Base-by-base conservation (phyloP, 2,329 filamentous ascomycete species). In the Albifimbria verrucaria region DNA sequence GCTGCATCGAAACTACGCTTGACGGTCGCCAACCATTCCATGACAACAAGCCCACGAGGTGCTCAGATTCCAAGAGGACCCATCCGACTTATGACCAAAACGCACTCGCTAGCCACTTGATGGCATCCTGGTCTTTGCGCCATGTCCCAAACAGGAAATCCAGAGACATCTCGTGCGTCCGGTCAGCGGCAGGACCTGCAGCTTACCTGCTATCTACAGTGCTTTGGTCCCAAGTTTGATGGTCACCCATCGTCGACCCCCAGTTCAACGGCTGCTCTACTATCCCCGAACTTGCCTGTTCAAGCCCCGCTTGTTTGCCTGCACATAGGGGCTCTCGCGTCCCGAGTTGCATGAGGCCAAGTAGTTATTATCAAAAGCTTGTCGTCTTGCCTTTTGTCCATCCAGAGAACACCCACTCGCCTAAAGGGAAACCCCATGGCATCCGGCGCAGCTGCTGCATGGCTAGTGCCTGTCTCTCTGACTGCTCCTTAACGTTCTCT, bases 101-200 rank as follows among this genome's bases (percentile, higher is more conserved):
- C n/a, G n/a, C n/a, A n/a, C n/a, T n/a, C n/a, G n/a, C n/a, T n/a
- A n/a, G n/a, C n/a, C n/a, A n/a, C n/a, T n/a, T n/a, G n/a, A n/a
- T n/a, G n/a, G n/a, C n/a, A n/a, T n/a, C n/a, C n/a, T n/a, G n/a
- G 57, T 58, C 59, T 55, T 54, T 45, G 55, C 53, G 49, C 48
- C 55, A 51, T 52, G 56, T 51, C 66, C 62, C 49, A 63, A 69
- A 67, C 46, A 52, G 67, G 67, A 56, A 69, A 68, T 44, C 50
- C 60, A 59, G 64, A 54, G 55, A 66, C 67, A 69, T 54, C 57
- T 57, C 59, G 55, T 69, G 67, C 66, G 65, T 63, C 63, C 64
- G 56, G 59, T 61, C 52, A 52, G 18, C 52, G 32, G 32, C 32
- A 12, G 32, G 32, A 15, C 32, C 12, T 39, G 32, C 32, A 39